Conservation (phyloP, 176 grass and related monocot genomes). For the Chrysopogon serrulatus region DNA sequence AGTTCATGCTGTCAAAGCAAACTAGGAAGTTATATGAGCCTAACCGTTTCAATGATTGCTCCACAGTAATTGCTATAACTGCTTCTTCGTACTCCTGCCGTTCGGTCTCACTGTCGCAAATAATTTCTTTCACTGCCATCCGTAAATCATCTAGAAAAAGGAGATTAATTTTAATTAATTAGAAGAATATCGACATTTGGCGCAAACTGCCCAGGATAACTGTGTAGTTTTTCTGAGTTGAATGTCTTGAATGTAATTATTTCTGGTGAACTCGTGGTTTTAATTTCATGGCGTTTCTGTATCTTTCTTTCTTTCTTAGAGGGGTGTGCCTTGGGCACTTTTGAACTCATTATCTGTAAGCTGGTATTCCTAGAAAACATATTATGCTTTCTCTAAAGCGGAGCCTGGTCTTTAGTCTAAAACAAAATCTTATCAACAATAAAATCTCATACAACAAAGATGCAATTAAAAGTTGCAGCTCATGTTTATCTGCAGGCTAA, state of each 20-base stretch:
- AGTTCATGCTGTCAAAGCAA: slow-evolving; percentile 22
- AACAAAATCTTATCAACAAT: neutral
- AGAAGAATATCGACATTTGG: too few relatives aligned
- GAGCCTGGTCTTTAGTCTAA: too few relatives aligned
- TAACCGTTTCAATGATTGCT: slow-evolving; percentile 86
- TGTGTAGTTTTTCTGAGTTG: too few relatives aligned
- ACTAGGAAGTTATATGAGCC: slow-evolving; percentile 14
- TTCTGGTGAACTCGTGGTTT: too few relatives aligned
- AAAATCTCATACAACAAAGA: neutral
- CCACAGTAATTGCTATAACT: slow-evolving; percentile 80
- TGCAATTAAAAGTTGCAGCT: neutral
- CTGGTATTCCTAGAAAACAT: too few relatives aligned
- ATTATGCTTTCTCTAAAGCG: too few relatives aligned
- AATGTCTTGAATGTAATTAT: too few relatives aligned
- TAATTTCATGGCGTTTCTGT: too few relatives aligned
- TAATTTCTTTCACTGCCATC: slow-evolving; percentile 92
- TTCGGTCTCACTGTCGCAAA: slow-evolving; percentile 66
- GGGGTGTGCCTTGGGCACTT: too few relatives aligned
- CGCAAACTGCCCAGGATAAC: too few relatives aligned
- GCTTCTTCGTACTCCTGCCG: slow-evolving; percentile 71
- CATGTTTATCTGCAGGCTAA: neutral
- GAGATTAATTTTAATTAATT: neutral
- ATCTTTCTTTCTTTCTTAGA: too few relatives aligned
- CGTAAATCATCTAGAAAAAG: slow-evolving; percentile 62
- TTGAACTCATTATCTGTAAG: too few relatives aligned